These are phyloP conservation scores for Arbutus unedo DNA, from an alignment of 148 eudicot genomes.

Conservation along the genomic window DNA sequence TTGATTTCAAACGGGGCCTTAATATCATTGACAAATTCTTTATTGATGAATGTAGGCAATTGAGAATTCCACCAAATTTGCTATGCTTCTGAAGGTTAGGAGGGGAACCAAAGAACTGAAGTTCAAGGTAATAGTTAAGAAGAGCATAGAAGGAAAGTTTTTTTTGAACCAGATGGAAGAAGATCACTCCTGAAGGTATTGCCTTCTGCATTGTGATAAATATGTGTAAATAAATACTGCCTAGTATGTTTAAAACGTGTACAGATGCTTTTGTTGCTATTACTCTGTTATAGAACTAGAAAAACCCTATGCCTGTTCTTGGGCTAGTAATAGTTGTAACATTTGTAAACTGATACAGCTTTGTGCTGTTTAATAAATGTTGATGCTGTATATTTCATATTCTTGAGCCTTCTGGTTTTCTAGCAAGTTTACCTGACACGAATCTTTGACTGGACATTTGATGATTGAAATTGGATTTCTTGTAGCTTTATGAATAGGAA, in stretches of 20 bases:
- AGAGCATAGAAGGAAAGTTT: constrained; percentile 29
- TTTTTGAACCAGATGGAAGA: constrained; percentile 18
- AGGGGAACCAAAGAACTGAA: constrained; percentile 36
- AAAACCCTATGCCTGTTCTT: background rate
- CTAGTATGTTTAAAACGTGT: background rate
- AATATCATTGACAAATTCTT: background rate
- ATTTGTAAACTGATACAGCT: background rate
- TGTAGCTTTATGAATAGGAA: background rate
- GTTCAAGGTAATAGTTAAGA: constrained; percentile 34
- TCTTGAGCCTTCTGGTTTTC: background rate
- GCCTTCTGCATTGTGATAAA: background rate
- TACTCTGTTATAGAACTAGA: background rate
- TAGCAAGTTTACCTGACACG: background rate
- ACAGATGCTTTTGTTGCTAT: background rate
- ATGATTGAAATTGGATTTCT: background rate
- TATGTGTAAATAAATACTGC: constrained; percentile 7
- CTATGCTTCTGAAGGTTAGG: constrained; percentile 40
- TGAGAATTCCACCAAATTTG: constrained; percentile 33
- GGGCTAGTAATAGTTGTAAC: background rate
- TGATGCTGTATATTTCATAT: background rate
- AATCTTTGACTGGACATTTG: background rate
- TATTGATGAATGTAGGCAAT: constrained; percentile 27
- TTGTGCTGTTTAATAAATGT: constrained; percentile 8
- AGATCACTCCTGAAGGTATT: constrained; percentile 17
- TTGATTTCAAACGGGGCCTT: too few relatives aligned